Base-by-base conservation (phyloP, 805 yeast species). In the Cyberlindnera amylophila region DNA sequence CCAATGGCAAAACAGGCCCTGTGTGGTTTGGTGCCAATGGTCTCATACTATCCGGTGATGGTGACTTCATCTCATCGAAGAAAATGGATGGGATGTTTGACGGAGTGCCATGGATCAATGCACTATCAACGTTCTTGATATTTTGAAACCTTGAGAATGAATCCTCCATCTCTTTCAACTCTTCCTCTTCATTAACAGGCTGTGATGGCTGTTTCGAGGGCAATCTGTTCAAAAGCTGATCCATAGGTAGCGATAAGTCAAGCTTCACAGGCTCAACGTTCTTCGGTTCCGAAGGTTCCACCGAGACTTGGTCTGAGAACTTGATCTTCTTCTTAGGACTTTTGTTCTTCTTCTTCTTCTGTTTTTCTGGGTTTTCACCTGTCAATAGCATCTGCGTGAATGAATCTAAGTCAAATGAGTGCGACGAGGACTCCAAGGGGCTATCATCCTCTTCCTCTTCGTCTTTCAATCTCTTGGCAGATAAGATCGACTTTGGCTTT, bases 341-440 rank as follows among this genome's bases (percentile, higher is more conserved):
- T 65, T 29, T 67, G 66, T 52, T 70, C 39, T 41, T 41, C 34
- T 39, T 44, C 28, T 39, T 43, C 71, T 58, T 54, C 57, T 59
- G 50, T 59, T 62, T 49, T 54, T 59, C 42, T 18, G 87, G 87
- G 30, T 86, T 66, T 50, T 82, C 78, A 2, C 96, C 96, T 0
- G 96, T 87, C 52, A 90, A 65, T 54, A 88, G 71, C 55, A 90
- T 80, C 49, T 84, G 82, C 14, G 96, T 86, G 62, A 90, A 90
- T 24, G 88, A 78, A 61, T 90, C 96, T 51, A 90, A 68, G 58
- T 90, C 96, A 18, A 87, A 71, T 41, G 78, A 79, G 38, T 42
- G n/a, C n/a, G n/a, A n/a, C n/a, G 18, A 29, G 34, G 5, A 27
- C 6, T 15, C 14, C n/a, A 24, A 7, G 17, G 55, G 8, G 24